Base-by-base conservation (phyloP, 306 rosid species). In the Herpetospermum pedunculosum region DNA sequence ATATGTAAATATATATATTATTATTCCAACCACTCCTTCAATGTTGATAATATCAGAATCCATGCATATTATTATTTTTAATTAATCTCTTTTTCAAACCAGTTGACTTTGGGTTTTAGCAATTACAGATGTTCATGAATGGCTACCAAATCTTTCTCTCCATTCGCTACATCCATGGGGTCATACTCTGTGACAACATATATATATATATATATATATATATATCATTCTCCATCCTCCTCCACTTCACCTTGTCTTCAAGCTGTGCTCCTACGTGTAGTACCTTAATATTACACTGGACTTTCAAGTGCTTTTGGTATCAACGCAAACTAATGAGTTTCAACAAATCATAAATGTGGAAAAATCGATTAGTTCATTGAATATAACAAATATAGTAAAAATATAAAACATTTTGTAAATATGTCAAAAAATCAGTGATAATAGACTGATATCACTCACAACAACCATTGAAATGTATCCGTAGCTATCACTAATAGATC, bases 111-210 rank as follows among this genome's bases (percentile, higher is more conserved):
- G 46, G 29, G 19, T 63, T 63, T 63, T 34, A 32, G 11, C 29
- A 12, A 2, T 60, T 8, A 60, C 4, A 28, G 8, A 59, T n/a
- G 14, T 3, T 8, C 25, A 16, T 62, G 46, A 62, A 62, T 18
- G 47, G 26, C 69, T 32, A 62, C 46, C 70, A 62, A 63, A 35
- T 60, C 44, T 16, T 37, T 62, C 4, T 30, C 67, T 30, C 67
- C 21, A 29, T 29, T 59, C 41, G 41, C 41, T 59, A 59, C 68
- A 30, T 29, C 68, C 68, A 63, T 63, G 44, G 26, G 75, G 97
- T 92, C 98, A 90, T 90, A 71, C 86, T 78, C 65, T 4, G 72
- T 92, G 98, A 92, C 97, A 81, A 80, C 81, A 84, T 76, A 21
- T 23, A n/a, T n/a, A n/a, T n/a, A n/a, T n/a, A n/a, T n/a, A n/a